phyloP scores from a whole-genome alignment of 1,139 yeast genomes.

The Kodamaea ohmeri region DNA sequence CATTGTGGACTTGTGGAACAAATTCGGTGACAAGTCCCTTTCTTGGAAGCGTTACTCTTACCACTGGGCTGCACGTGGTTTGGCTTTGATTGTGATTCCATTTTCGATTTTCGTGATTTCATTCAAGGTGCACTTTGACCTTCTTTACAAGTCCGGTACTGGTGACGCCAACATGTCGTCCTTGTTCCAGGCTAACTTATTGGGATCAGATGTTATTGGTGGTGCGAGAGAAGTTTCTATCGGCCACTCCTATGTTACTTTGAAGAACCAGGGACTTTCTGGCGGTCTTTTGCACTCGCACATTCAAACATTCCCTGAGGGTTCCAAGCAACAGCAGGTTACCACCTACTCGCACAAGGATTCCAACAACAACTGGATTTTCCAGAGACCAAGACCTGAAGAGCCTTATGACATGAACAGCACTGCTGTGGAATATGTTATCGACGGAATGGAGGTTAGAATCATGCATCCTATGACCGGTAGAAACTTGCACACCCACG shows the following conservation, averaged over 20 bases:
- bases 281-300: constrained; percentile 96
- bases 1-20: constrained; percentile 67
- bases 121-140: constrained; percentile 72
- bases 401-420: constrained; percentile 53
- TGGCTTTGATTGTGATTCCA: constrained; percentile 64
- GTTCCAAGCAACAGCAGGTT: constrained; percentile 94
- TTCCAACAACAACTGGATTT: constrained; percentile 83
- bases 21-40: constrained; percentile 57
- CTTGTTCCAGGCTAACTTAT: constrained; percentile 88
- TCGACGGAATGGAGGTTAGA: constrained; percentile 76
- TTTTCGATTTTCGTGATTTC: constrained; percentile 57
- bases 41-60: constrained; percentile 47
- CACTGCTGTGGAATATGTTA: constrained; percentile 55
- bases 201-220: constrained; percentile 73
- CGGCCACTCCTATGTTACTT: constrained; percentile 72
- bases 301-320: constrained; percentile 89
- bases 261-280: constrained; percentile 87
- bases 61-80: constrained; percentile 67
- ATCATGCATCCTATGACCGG: constrained; percentile 78
- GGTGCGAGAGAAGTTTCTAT: constrained; percentile 89
- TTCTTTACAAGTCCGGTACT: constrained; percentile 74
- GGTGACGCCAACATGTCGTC: constrained; percentile 98
- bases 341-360: constrained; percentile 95
- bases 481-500: constrained; percentile 88
- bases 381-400: constrained; percentile 69